Conservation (phyloP, 768 basidiomycete species). For the Leucosporidium creatinivorum region DNA sequence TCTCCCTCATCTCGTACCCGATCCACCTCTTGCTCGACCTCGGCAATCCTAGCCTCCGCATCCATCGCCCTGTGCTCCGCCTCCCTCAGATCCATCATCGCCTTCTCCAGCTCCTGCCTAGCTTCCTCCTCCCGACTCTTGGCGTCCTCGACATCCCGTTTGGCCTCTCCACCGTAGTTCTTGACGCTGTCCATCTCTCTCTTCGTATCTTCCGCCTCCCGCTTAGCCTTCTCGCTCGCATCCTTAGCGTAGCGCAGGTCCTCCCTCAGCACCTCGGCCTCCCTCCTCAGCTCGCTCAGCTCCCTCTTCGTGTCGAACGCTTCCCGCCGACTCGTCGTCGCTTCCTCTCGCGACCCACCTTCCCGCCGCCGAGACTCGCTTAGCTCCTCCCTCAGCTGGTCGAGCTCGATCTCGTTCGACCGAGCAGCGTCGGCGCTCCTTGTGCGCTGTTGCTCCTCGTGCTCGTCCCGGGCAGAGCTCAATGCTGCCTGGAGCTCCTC, state of each 20-base stretch:
- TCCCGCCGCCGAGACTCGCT: neutral
- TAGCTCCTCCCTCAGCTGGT: neutral
- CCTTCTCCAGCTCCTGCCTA: conserved; percentile 2
- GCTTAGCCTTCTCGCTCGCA: neutral
- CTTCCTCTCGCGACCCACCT: neutral
- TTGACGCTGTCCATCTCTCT: conserved; percentile 48
- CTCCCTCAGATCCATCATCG: conserved; percentile 5
- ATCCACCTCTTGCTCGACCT: conserved; percentile 8
- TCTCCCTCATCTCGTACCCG: neutral
- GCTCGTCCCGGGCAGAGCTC: conserved; percentile 41
- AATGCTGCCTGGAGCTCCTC: conserved; percentile 40
- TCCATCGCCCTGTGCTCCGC: neutral
- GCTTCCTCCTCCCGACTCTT: conserved; percentile 42
- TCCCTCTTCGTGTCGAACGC: neutral
- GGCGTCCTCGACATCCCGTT: conserved; percentile 46
- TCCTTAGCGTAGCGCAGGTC: neutral
- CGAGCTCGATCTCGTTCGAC: neutral
- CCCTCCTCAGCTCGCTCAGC: conserved; percentile 5
- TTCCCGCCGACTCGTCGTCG: neutral
- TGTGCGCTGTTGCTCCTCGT: conserved; percentile 8
- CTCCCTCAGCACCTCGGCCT: neutral
- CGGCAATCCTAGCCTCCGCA: neutral
- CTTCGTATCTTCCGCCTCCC: neutral
- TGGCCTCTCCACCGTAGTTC: conserved; percentile 47
- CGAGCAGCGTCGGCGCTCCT: too few species aligned